Conservation (phyloP, 225 moss, liverwort and hornwort genomes). For the Anthoceros angustus region DNA sequence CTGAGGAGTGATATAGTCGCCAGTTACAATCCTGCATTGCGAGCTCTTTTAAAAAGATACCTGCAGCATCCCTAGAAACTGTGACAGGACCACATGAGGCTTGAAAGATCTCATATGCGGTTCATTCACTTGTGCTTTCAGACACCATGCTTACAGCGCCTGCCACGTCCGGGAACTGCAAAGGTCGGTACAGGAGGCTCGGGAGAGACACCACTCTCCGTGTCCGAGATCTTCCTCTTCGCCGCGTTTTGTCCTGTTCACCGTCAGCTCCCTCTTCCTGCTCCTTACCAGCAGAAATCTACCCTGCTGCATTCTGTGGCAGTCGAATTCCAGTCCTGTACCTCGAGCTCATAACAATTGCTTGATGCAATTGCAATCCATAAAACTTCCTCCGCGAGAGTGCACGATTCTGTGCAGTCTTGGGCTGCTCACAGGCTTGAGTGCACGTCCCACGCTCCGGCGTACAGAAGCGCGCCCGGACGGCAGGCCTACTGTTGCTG, state of each 20-base stretch:
- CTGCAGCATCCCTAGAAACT: not conserved
- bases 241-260: not conserved
- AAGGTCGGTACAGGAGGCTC: constrained; percentile 9
- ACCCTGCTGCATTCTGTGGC: too few relatives aligned
- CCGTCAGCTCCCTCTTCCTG: not conserved
- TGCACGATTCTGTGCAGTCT: too few relatives aligned
- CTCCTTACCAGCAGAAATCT: not conserved
- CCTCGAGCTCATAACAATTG: too few relatives aligned
- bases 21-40: constrained; percentile 34
- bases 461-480: too few relatives aligned
- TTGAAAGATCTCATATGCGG: not conserved
- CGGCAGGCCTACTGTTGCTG: too few relatives aligned
- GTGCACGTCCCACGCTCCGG: too few relatives aligned
- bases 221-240: not conserved
- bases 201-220: constrained; percentile 5
- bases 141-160: constrained; percentile 1
- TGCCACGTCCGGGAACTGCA: constrained; percentile 14
- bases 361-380: too few relatives aligned
- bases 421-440: too few relatives aligned
- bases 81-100: not conserved
- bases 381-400: too few relatives aligned
- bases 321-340: too few relatives aligned
- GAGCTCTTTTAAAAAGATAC: not conserved
- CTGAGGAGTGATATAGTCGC: constrained; percentile 48
- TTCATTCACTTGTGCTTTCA: too few relatives aligned